phyloP scores from a whole-genome alignment of 2,329 filamentous ascomycete species.

The Colletotrichum euphorbiae region DNA sequence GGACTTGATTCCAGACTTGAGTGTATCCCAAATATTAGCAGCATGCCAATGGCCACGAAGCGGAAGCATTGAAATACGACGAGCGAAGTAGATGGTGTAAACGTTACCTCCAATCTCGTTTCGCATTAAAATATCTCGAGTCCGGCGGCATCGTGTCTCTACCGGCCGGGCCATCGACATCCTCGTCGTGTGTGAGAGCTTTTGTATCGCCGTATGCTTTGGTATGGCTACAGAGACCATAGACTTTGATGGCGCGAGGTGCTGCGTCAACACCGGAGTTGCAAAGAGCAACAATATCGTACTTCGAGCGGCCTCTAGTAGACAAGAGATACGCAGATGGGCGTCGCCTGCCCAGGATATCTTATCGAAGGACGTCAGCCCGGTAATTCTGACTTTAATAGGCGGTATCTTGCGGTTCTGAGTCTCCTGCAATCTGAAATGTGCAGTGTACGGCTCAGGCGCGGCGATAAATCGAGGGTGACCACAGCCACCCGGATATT shows the following conservation, averaged over 20 bases:
- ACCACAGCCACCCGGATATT: too few species aligned
- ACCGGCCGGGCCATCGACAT: slow-evolving; percentile 55
- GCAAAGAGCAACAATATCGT: slow-evolving; percentile 62
- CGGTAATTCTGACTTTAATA: slow-evolving; percentile 67
- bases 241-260: slow-evolving; percentile 55
- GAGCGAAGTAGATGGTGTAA: slow-evolving; percentile 55
- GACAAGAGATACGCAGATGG: slow-evolving; percentile 70
- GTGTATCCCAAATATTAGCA: too few species aligned
- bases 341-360: slow-evolving; percentile 66
- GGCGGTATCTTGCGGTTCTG: slow-evolving; percentile 33
- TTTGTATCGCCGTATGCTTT: slow-evolving; percentile 62
- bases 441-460: too few species aligned
- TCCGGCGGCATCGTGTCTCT: slow-evolving; percentile 49
- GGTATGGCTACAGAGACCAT: slow-evolving; percentile 53
- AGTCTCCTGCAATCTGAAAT: too few species aligned
- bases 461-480: too few species aligned
- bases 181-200: slow-evolving; percentile 58
- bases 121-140: slow-evolving; percentile 61
- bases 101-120: slow-evolving; percentile 59
- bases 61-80: slow-evolving; percentile 38
- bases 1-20: slow-evolving; percentile 8
- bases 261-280: slow-evolving; percentile 62
- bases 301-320: slow-evolving; percentile 54
- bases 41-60: too few species aligned
- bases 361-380: slow-evolving; percentile 64